Evolutionary conservation across 1,284 basidiomycete genomes (phyloP).

Genomic region (Ceratobasidium sp.): DNA sequence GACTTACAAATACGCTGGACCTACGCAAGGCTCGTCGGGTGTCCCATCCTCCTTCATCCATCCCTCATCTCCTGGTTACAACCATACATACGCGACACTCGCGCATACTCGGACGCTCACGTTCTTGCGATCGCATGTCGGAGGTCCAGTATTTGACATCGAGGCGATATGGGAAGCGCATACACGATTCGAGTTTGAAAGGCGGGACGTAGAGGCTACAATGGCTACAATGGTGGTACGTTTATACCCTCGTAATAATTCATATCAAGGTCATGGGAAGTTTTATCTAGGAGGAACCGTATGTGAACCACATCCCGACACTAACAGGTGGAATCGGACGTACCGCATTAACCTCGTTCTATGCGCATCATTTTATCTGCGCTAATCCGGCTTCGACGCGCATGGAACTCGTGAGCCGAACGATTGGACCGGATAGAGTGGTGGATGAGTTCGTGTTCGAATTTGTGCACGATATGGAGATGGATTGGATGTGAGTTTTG

Average conservation of each 20-base stretch:
- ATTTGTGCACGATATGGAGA: constrained; percentile 45
- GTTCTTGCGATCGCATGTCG: constrained; percentile 48
- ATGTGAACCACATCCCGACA: constrained; percentile 54
- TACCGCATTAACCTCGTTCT: constrained; percentile 64
- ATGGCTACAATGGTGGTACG: constrained; percentile 68
- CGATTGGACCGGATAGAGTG: constrained; percentile 62
- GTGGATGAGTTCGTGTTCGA: constrained; percentile 60
- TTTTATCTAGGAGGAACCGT: constrained; percentile 46
- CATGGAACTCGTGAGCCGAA: constrained; percentile 63
- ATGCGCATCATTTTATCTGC: constrained; percentile 57
- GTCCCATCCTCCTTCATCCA: constrained; percentile 19
- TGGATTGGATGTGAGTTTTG: constrained; percentile 54
- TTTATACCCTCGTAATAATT: constrained; percentile 58
- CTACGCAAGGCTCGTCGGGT: background rate
- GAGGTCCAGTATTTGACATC: constrained; percentile 63
- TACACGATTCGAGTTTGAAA: constrained; percentile 64
- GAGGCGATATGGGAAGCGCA: constrained; percentile 69
- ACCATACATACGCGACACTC: constrained; percentile 36
- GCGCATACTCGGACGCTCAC: constrained; percentile 40
- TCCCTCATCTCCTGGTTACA: constrained; percentile 26
- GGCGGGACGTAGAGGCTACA: constrained; percentile 65
- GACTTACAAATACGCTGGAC: constrained; percentile 8
- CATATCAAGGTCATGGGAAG: constrained; percentile 57
- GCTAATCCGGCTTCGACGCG: constrained; percentile 62
- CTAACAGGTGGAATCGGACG: constrained; percentile 69